Percentiles rank a stretch among this genome's conserved stretches.
Evolutionary conservation across 768 basidiomycete genomes (phyloP).

Genomic region (Lepiota subincarnata): DNA sequence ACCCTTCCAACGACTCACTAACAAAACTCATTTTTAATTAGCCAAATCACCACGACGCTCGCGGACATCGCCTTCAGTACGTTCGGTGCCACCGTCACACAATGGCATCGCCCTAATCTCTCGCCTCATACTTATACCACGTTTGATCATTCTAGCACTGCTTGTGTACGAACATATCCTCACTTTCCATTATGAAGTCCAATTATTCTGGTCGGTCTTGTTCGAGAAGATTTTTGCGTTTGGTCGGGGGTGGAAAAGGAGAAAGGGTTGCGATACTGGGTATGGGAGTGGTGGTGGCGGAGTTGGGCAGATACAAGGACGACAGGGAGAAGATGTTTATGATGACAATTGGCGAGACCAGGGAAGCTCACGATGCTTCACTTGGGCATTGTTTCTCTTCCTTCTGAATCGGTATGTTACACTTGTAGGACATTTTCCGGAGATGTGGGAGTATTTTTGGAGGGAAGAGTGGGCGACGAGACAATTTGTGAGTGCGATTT

Average conservation of each 20-base stretch:
- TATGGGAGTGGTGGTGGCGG: too few species aligned
- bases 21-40: too few species aligned
- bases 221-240: not conserved
- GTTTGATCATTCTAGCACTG: not conserved
- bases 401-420: constrained; percentile 40
- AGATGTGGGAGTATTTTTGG: constrained; percentile 32
- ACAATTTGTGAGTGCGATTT: constrained; percentile 20
- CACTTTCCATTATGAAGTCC: constrained; percentile 4
- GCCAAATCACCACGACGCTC: too few species aligned
- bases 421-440: constrained; percentile 34
- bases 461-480: constrained; percentile 14
- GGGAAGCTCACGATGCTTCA: constrained; percentile 16
- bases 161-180: constrained; percentile 6
- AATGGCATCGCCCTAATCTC: too few species aligned
- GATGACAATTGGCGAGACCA: too few species aligned
- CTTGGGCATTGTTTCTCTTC: constrained; percentile 35
- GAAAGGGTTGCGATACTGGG: too few species aligned
- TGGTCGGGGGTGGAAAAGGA: not conserved
- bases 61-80: too few species aligned
- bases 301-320: too few species aligned
- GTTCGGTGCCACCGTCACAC: too few species aligned
- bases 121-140: not conserved
- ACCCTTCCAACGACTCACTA: too few species aligned
- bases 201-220: constrained; percentile 3
- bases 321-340: too few species aligned